A percentile compares a stretch with the other conserved stretches of the same genome.
Evolutionary conservation across 352 stramenopile species (phyloP).

Genomic region (Pilasporangium apinafurcum): DNA sequence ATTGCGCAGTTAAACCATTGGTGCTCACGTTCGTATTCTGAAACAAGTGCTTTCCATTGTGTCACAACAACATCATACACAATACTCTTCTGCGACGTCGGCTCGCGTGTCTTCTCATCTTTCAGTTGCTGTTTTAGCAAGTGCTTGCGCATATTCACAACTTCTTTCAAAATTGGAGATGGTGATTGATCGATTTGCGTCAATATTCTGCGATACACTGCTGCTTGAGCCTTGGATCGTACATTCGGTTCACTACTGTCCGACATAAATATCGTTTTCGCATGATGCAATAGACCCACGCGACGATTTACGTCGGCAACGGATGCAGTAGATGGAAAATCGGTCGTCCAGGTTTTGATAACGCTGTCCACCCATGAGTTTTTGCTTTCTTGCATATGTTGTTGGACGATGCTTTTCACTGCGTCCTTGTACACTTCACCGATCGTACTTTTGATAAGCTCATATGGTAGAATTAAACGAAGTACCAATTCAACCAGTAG

Average conservation of each 20-base stretch:
- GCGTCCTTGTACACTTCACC: neutral
- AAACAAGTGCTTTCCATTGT: slow-evolving; percentile 18
- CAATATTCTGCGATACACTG: slow-evolving; percentile 15
- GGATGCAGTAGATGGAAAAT: too few relatives aligned
- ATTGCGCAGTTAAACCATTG: slow-evolving; percentile 38
- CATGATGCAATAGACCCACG: too few relatives aligned
- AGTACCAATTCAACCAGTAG: slow-evolving; percentile 9
- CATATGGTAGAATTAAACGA: neutral
- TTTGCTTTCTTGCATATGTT: neutral
- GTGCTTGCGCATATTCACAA: slow-evolving; percentile 1
- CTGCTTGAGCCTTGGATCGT: neutral
- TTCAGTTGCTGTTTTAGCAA: neutral
- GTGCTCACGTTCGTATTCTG: slow-evolving; percentile 12
- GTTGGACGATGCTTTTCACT: neutral
- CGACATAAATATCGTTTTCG: too few relatives aligned
- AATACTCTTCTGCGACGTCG: neutral
- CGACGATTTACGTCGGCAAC: too few relatives aligned
- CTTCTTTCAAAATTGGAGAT: slow-evolving; percentile 21
- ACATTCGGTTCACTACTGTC: slow-evolving; percentile 5
- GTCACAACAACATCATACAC: slow-evolving; percentile 11
- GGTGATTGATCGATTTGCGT: slow-evolving; percentile 20
- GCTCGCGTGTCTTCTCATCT: too few relatives aligned
- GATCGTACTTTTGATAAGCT: neutral
- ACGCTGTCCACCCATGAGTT: neutral
- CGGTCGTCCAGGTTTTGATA: slow-evolving; percentile 1